phyloP scores from a whole-genome alignment of 2,329 filamentous ascomycete genomes.

The Pestalotiopsis sp. region DNA sequence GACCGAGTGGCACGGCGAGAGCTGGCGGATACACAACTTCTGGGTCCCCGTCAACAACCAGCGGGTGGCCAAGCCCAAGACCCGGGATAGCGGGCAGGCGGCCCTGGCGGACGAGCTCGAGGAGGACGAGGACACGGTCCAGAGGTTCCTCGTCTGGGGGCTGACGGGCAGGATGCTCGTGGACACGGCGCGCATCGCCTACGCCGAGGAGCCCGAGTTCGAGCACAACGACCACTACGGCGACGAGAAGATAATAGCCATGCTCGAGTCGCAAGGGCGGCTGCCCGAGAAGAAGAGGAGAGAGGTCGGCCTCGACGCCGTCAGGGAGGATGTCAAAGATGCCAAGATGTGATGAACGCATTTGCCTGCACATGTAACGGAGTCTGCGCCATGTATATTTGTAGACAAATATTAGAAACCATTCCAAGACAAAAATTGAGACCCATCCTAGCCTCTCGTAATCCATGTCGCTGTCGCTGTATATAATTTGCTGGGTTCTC shows the following conservation, averaged over 20 bases:
- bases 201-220: conserved; percentile 81
- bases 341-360: conserved; percentile 39
- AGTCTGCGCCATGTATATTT: background rate
- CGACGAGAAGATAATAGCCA: conserved; percentile 53
- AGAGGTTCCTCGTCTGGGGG: conserved; percentile 84
- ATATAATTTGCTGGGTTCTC: background rate
- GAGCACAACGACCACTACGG: conserved; percentile 64
- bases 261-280: conserved; percentile 45
- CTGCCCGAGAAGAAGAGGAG: conserved; percentile 47
- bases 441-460: background rate
- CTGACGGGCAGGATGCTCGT: conserved; percentile 93
- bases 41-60: conserved; percentile 79
- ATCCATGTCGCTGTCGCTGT: background rate
- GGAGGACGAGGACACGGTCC: conserved; percentile 46
- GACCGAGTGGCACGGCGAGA: conserved; percentile 75
- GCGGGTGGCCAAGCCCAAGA: conserved; percentile 62
- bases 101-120: conserved; percentile 26
- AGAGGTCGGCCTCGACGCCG: conserved; percentile 34
- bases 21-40: conserved; percentile 92
- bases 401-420: background rate
- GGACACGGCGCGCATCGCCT: conserved; percentile 84
- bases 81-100: conserved; percentile 27
- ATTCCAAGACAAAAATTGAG: background rate
- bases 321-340: conserved; percentile 37
- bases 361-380: conserved; percentile 6